Conservation (phyloP, 306 rosid genomes). For the Vigna hirtella region DNA sequence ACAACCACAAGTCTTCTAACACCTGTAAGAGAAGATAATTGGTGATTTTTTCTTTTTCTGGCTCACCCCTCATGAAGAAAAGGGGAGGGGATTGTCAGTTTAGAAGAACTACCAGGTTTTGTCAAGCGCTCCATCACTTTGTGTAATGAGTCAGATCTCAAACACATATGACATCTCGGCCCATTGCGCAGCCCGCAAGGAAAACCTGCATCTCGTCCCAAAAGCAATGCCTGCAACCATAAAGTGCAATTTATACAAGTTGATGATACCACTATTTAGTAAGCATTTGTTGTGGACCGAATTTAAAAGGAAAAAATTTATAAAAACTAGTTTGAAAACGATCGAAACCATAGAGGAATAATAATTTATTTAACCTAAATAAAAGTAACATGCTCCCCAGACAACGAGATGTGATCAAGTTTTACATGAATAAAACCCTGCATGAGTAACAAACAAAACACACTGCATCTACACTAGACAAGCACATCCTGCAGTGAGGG, state of each 20-base stretch:
- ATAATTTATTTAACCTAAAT: not conserved
- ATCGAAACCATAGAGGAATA: not conserved
- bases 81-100: not conserved
- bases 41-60: not conserved
- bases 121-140: conserved; percentile 68
- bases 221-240: conserved; percentile 58
- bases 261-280: not conserved
- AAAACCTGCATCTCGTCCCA: conserved; percentile 52
- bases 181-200: conserved; percentile 42
- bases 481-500: not conserved
- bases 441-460: not conserved
- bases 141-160: conserved; percentile 64
- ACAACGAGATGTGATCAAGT: not conserved
- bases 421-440: not conserved
- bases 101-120: conserved; percentile 56
- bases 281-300: not conserved
- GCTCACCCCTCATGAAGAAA: not conserved
- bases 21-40: conserved; percentile 43
- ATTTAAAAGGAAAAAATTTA: not conserved
- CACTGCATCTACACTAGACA: not conserved
- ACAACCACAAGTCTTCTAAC: conserved; percentile 66
- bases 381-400: not conserved
- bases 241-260: not conserved
- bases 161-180: conserved; percentile 62
- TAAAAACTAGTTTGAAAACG: not conserved